Evolutionary conservation across 306 rosid species (phyloP).

Genomic region (Vachellia collinsii): DNA sequence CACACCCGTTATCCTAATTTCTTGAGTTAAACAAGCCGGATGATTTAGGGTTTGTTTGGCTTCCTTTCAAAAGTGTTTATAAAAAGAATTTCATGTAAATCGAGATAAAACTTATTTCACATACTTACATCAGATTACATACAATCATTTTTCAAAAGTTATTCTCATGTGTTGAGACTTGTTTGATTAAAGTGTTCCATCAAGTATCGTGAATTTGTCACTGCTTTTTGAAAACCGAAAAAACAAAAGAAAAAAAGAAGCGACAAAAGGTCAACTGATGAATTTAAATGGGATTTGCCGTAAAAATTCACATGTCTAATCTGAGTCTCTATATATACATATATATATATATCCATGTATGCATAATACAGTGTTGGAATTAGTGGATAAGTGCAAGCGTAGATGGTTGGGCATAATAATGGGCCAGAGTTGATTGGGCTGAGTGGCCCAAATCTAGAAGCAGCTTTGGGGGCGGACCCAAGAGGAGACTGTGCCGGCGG

Average conservation of each 20-base stretch:
- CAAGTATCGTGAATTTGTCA: neutral
- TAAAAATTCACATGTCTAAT: neutral
- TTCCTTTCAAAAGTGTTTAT: no score
- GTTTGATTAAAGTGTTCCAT: neutral
- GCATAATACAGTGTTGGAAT: neutral
- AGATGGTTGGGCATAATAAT: neutral
- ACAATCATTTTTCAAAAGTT: no score
- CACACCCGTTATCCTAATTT: neutral
- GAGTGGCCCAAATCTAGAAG: constrained; percentile 20
- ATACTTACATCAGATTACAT: no score
- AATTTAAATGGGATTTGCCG: neutral
- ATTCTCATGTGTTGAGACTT: no score
- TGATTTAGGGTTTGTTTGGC: no score
- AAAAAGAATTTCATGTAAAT: no score
- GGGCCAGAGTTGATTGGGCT: neutral
- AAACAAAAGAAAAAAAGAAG: no score
- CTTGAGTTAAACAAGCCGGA: neutral
- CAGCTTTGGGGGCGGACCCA: constrained; percentile 53
- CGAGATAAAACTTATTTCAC: no score
- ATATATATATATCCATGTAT: no score
- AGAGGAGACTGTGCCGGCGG: constrained; percentile 40
- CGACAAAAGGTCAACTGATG: neutral
- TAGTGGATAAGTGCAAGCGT: no score
- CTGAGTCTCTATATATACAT: neutral
- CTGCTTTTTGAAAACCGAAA: neutral